phyloP scores from a whole-genome alignment of 1,139 yeast species.

The Suhomyces wounanorum region DNA sequence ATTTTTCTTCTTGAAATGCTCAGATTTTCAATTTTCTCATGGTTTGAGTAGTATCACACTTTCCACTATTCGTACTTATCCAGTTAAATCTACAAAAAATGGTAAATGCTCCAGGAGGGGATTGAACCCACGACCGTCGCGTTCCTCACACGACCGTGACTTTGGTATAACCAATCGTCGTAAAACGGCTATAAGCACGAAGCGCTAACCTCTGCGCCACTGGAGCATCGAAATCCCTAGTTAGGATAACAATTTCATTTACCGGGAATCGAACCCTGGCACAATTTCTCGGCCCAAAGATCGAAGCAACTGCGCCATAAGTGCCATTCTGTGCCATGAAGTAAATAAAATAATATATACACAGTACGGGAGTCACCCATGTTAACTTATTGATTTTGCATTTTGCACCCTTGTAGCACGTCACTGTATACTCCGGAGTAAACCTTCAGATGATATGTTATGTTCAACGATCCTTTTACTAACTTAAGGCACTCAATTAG shows the following conservation, averaged over 20 bases:
- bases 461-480: too few relatives aligned
- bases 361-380: too few relatives aligned
- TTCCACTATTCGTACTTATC: too few relatives aligned
- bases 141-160: conserved; percentile 61
- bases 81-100: too few relatives aligned
- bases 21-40: too few relatives aligned
- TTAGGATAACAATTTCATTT: conserved; percentile 2
- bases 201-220: conserved; percentile 61
- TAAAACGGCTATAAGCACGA: conserved; percentile 56
- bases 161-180: conserved; percentile 52
- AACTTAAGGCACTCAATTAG: too few relatives aligned
- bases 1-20: too few relatives aligned
- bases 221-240: conserved; percentile 33
- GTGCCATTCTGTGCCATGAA: conserved; percentile 6
- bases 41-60: too few relatives aligned
- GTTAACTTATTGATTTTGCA: too few relatives aligned
- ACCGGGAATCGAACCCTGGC: conserved; percentile 9
- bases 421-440: too few relatives aligned
- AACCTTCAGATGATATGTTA: too few relatives aligned
- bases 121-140: conserved; percentile 62
- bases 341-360: neutral
- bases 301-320: conserved; percentile 7
- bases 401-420: too few relatives aligned
- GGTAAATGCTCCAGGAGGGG: conserved; percentile 57
- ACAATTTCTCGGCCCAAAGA: neutral